Conservation (phyloP, 2,329 filamentous ascomycete genomes). For the Fusarium duplospermum region DNA sequence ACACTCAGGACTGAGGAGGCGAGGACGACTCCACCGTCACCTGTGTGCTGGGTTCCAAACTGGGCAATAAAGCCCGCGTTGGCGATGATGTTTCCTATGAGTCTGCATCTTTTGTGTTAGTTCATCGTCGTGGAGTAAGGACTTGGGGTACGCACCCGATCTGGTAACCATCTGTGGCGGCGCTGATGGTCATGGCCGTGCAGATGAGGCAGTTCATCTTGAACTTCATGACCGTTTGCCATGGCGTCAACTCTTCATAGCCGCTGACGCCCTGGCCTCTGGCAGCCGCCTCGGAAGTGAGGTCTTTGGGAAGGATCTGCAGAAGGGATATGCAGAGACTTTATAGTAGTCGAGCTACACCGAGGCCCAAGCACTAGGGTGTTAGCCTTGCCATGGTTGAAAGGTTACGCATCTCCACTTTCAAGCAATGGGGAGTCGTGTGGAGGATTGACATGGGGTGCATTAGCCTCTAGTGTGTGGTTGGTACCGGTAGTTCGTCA, state of each 20-base stretch:
- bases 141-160: background rate
- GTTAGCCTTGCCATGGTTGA: background rate
- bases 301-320: background rate
- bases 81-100: background rate
- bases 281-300: background rate
- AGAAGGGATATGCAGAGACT: background rate
- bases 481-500: background rate
- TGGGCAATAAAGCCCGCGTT: background rate
- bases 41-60: background rate
- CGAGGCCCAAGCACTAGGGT: background rate
- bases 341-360: background rate
- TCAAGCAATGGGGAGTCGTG: background rate
- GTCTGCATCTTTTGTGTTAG: background rate
- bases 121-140: background rate
- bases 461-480: background rate
- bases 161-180: slow-evolving; percentile 35
- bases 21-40: background rate
- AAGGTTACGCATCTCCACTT: background rate
- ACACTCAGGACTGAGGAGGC: background rate
- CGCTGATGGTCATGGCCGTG: slow-evolving; percentile 43
- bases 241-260: slow-evolving; percentile 42
- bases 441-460: background rate
- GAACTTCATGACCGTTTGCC: slow-evolving; percentile 43
- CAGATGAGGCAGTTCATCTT: slow-evolving; percentile 40
- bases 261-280: slow-evolving; percentile 26